phyloP scores from a whole-genome alignment of 805 yeast species.

The Schizosaccharomyces japonicus region DNA sequence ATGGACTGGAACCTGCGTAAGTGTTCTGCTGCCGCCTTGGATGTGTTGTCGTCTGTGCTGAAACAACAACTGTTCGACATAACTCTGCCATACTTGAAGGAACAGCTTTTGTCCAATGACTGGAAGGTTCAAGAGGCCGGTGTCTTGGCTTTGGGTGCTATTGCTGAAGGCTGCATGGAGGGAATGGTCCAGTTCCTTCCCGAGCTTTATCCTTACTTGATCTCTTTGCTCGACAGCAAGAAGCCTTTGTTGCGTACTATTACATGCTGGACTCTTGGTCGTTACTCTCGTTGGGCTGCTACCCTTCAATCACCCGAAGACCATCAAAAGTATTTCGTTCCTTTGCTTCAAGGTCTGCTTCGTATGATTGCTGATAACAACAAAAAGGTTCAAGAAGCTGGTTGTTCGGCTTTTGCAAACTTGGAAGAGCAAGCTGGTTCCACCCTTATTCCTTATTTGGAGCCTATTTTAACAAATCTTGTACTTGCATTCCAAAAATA shows the following conservation, averaged over 20 bases:
- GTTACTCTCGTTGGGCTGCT: slow-evolving; percentile 66
- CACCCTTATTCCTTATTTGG: slow-evolving; percentile 37
- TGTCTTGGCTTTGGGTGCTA: slow-evolving; percentile 83
- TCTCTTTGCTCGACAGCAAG: slow-evolving; percentile 47
- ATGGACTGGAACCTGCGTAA: slow-evolving; percentile 79
- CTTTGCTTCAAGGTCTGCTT: slow-evolving; percentile 47
- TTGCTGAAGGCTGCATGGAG: slow-evolving; percentile 68
- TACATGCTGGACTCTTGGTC: slow-evolving; percentile 81
- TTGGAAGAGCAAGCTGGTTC: slow-evolving; percentile 58
- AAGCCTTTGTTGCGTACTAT: slow-evolving; percentile 80
- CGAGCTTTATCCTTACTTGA: slow-evolving; percentile 58
- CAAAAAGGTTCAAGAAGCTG: slow-evolving; percentile 88
- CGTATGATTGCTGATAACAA: slow-evolving; percentile 28
- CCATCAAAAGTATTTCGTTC: slow-evolving; percentile 43
- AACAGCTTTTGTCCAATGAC: slow-evolving; percentile 37
- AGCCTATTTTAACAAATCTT: slow-evolving; percentile 45
- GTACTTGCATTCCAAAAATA: slow-evolving; percentile 50
- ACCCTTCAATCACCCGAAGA: slow-evolving; percentile 25
- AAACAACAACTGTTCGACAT: slow-evolving; percentile 44
- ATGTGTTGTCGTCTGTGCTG: slow-evolving; percentile 42
- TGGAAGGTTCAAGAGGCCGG: slow-evolving; percentile 91
- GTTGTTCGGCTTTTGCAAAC: slow-evolving; percentile 64
- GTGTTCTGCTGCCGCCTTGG: slow-evolving; percentile 84
- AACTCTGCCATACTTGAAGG: slow-evolving; percentile 53
- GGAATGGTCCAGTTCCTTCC: slow-evolving; percentile 48